Base-by-base conservation (phyloP, 306 rosid species). In the Oxytropis ochrocephala region DNA sequence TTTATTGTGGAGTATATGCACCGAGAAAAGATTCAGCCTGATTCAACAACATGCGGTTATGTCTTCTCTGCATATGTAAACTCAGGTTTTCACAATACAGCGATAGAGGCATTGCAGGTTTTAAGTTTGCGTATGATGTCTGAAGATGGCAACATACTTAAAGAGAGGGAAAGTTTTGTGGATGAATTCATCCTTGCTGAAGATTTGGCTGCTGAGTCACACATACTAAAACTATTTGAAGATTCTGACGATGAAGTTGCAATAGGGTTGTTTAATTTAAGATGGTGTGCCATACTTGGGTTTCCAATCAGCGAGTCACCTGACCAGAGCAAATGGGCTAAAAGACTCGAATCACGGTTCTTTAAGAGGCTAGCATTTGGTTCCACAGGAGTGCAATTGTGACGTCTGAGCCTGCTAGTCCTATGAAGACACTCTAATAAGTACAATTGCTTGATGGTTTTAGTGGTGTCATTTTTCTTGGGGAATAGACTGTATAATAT, bases 231-330 rank as follows among this genome's bases (percentile, higher is more conserved):
- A 46, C 79, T 86, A 57, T 90, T 93, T 78, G 63, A 82, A 61
- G 81, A 85, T 54, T 75, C 64, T 50, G 74, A 85, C 51, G 89
- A 75, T 72, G 41, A 70, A 49, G 73, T 81, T 48, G 83, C 88
- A 24, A 52, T 77, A 75, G 98, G 85, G 51, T 85, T 93, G 54
- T 77, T 93, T 79, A 86, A 78, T 84, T 79, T 90, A 77, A 82
- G 97, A 78, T 85, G 91, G 98, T 83, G 88, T 64, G 88, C 84
- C 13, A 32, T 84, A 19, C 68, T 73, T 36, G 96, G 96, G 58
- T 85, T 78, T 82, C 84, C 92, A 44, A 19, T 88, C 39, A 73
- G 81, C 14, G 72, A 73, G 73, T 85, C 86, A 35, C 82, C 88
- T 48, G 82, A 79, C 77, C 79, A 80, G 66, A 88, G 98, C 62